phyloP scores from a whole-genome alignment of 2,329 filamentous ascomycete species.

The Cytospora schulzeri region DNA sequence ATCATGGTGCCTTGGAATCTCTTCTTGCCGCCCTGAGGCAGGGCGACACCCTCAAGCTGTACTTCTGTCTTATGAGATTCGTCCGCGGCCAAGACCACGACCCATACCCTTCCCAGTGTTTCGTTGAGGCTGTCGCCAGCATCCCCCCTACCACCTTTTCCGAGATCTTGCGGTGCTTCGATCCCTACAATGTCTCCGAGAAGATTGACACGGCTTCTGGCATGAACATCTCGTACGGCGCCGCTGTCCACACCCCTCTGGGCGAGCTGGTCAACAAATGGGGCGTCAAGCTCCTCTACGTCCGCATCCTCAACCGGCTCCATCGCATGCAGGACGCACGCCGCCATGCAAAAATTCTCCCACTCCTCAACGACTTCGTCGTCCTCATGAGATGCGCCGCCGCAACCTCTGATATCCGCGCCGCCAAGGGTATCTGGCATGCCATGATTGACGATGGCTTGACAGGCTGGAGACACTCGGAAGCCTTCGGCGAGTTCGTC shows the following conservation, averaged over 20 bases:
- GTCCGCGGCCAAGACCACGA: slow-evolving; percentile 6
- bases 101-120: slow-evolving; percentile 26
- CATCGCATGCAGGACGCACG: slow-evolving; percentile 29
- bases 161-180: slow-evolving; percentile 63
- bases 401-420: slow-evolving; percentile 42
- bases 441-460: slow-evolving; percentile 28
- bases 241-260: slow-evolving; percentile 43
- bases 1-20: slow-evolving; percentile 4
- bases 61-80: slow-evolving; percentile 31
- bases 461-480: slow-evolving; percentile 32
- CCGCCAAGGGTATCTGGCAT: slow-evolving; percentile 38
- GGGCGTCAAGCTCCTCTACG: slow-evolving; percentile 49
- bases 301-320: slow-evolving; percentile 24
- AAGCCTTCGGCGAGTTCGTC: slow-evolving; percentile 49
- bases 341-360: slow-evolving; percentile 34
- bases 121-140: slow-evolving; percentile 35
- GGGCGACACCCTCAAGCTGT: slow-evolving; percentile 21
- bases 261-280: slow-evolving; percentile 43
- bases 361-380: slow-evolving; percentile 46
- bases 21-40: slow-evolving; percentile 22
- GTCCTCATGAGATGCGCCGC: slow-evolving; percentile 51
- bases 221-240: slow-evolving; percentile 43
- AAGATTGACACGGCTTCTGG: slow-evolving; percentile 52
- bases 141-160: slow-evolving; percentile 62
- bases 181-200: slow-evolving; percentile 55